Evolutionary conservation across 306 rosid species (phyloP).

Genomic region (Begonia peltatifolia): DNA sequence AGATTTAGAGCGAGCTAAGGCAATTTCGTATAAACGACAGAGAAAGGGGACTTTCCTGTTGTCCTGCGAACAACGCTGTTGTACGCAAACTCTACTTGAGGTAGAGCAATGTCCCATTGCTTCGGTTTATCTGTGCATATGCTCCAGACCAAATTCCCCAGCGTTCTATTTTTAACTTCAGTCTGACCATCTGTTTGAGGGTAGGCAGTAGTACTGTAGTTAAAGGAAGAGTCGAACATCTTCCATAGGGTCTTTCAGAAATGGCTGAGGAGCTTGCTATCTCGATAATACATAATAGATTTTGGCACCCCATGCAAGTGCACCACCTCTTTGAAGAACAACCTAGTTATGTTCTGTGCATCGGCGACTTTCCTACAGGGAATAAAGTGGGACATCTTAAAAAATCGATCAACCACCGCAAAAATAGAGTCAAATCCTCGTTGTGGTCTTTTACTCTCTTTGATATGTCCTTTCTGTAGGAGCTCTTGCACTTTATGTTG

Average conservation of each 20-base stretch:
- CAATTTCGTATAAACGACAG: no score
- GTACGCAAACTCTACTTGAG: background rate
- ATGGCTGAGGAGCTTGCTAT: background rate
- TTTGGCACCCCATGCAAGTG: background rate
- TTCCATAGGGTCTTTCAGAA: background rate
- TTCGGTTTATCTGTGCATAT: no score
- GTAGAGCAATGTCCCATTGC: background rate
- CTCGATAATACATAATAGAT: background rate
- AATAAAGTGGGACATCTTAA: background rate
- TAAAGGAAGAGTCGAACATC: background rate
- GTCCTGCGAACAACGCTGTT: no score
- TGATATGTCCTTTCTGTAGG: no score
- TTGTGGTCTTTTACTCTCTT: no score
- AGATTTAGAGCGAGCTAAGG: no score
- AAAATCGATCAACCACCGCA: background rate
- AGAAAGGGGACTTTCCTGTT: no score
- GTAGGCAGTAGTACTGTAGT: background rate
- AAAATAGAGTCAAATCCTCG: no score
- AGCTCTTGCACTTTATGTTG: no score
- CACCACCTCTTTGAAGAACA: background rate
- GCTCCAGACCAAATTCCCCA: no score
- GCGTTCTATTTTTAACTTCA: no score
- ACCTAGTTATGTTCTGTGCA: background rate
- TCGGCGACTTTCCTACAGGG: background rate
- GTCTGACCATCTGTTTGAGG: background rate